Base-by-base conservation (phyloP, 2,329 filamentous ascomycete genomes). In the Fusarium xylarioides region DNA sequence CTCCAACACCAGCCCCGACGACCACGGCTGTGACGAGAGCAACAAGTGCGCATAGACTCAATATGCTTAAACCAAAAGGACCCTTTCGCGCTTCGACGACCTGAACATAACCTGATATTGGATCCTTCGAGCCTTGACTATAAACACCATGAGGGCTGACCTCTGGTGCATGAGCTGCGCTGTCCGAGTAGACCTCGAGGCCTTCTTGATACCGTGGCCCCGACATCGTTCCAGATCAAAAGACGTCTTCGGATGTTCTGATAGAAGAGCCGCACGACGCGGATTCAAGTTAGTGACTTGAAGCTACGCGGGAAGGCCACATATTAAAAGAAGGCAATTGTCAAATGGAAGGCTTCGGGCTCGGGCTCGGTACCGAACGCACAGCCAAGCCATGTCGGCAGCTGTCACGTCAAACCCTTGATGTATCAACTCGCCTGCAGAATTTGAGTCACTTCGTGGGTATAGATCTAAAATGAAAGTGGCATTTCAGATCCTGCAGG, bases 1-100 rank as follows among this genome's bases (percentile, higher is more conserved):
- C 69, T 6, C 68, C 69, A 0, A 71, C 21, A 11, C 52, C 54
- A 11, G 47, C 69, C 21, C 69, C 69, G 0, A 72, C 43, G 2
- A 71, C 14, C 18, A 68, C 3, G 4, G 69, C 57, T 0, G 69
- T 71, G 5, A 59, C 10, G 3, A 52, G 28, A 4, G 63, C 69
- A 37, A 71, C 43, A 6, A 71, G 11, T 0, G 63, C 42, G 21
- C 63, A 56, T 3, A 71, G 30, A 1, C 30, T 19, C 56, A 42
- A 63, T 2, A 49, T 21, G 28, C 57, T 68, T 15, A 67, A 2
- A 2, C 69, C 68, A n/a, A 68, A 59, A 1, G 69, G 68, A 0
- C 52, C 32, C 4, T 40, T 63, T 11, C 26, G 35, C 14, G 37
- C 23, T 59, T 56, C 47, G 11, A 50, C 16, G 11, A 34, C 44